These are phyloP conservation scores for Schizophyllum amplum DNA, from an alignment of 1,284 basidiomycete species.

Conservation along the genomic window DNA sequence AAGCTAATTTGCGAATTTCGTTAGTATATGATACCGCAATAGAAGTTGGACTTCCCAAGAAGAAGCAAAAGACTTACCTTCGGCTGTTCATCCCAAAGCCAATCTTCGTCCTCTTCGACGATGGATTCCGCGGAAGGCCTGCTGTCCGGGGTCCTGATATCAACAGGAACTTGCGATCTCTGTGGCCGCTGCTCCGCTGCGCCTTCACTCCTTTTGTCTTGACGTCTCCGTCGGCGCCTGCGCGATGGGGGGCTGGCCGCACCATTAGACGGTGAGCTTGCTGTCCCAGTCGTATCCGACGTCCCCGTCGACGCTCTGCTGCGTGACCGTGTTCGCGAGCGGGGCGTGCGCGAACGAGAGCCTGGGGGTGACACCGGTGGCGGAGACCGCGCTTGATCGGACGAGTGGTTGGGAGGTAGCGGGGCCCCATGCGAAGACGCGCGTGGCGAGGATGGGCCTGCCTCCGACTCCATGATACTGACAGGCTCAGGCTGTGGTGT, in stretches of 20 bases:
- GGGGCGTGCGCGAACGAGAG: background rate
- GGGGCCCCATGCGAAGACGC: background rate
- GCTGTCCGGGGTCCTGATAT: background rate
- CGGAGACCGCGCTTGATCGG: background rate
- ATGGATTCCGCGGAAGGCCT: background rate
- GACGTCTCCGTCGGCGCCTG: background rate
- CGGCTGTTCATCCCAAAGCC: conserved; percentile 3
- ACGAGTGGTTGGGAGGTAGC: background rate
- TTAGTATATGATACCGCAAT: background rate
- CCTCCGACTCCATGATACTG: background rate
- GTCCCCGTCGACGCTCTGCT: background rate
- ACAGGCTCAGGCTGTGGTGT: no score
- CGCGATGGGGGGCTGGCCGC: no score
- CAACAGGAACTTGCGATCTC: background rate
- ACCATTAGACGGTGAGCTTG: background rate
- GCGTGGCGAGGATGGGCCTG: background rate
- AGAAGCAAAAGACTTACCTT: conserved; percentile 1
- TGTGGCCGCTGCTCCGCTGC: conserved; percentile 6
- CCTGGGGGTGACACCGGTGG: no score
- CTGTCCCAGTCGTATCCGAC: background rate
- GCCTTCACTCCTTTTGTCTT: conserved; percentile 7
- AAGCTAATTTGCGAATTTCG: conserved; percentile 6
- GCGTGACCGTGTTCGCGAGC: background rate
- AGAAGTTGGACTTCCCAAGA: conserved; percentile 5
- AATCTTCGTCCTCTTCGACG: background rate